Evolutionary conservation across 2,329 filamentous ascomycete genomes (phyloP).

Genomic region (Apiospora phragmitis): DNA sequence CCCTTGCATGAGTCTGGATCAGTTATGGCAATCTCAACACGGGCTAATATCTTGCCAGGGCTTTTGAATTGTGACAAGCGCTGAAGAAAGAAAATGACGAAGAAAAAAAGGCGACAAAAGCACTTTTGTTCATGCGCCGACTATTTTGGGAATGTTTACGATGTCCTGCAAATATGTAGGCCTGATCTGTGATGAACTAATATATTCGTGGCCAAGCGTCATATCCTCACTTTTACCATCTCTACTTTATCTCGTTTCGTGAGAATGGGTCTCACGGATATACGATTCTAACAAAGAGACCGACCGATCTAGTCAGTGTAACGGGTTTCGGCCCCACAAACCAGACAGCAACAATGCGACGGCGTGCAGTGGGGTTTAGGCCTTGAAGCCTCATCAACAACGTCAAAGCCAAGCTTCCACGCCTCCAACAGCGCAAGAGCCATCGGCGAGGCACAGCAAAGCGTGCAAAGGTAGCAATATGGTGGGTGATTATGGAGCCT

Average conservation of each 20-base stretch:
- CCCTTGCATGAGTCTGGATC: not conserved
- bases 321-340: not conserved
- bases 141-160: not conserved
- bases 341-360: not conserved
- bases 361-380: not conserved
- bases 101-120: not conserved
- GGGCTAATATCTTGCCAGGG: not conserved
- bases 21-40: not conserved
- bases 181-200: too few relatives aligned
- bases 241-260: not conserved
- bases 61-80: not conserved
- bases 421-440: not conserved
- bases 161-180: not conserved
- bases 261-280: not conserved
- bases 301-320: not conserved
- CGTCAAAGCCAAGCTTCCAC: not conserved
- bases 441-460: not conserved
- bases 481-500: not conserved
- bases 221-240: not conserved
- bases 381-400: not conserved
- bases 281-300: not conserved
- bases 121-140: not conserved
- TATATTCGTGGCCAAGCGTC: too few relatives aligned
- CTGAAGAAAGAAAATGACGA: not conserved
- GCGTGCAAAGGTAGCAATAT: not conserved